Conservation (phyloP, 305 asterid species). For the Withania somnifera region DNA sequence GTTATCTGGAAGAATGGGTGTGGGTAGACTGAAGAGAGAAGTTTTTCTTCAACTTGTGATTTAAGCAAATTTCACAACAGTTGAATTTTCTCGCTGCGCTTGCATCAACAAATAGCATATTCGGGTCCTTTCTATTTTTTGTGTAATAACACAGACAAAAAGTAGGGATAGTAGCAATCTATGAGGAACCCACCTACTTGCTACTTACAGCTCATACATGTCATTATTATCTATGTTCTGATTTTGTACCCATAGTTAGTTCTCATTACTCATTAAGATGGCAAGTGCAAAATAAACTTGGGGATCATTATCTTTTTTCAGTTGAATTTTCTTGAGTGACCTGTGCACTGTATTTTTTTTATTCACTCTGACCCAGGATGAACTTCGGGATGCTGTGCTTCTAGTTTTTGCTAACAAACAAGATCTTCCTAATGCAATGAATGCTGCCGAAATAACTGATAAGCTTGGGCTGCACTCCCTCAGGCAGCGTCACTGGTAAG, state of each 20-base stretch:
- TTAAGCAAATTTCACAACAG: background rate
- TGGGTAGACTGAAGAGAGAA: background rate
- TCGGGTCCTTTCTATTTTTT: background rate
- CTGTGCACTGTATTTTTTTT: conserved; percentile 1
- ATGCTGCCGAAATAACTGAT: conserved; percentile 74
- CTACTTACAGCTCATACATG: background rate
- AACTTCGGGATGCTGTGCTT: conserved; percentile 65
- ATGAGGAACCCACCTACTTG: background rate
- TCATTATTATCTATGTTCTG: background rate
- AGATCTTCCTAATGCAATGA: conserved; percentile 80
- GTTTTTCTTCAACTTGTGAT: background rate
- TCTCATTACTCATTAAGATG: background rate
- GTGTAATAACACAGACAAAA: background rate
- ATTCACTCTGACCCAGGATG: conserved; percentile 36
- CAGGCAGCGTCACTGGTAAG: conserved; percentile 75
- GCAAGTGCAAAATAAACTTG: background rate
- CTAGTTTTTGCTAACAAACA: conserved; percentile 75
- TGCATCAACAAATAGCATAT: background rate
- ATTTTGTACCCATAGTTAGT: background rate
- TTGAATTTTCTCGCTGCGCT: background rate
- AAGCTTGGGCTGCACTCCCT: conserved; percentile 75
- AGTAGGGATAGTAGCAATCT: background rate
- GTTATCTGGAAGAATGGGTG: background rate
- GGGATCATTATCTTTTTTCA: background rate
- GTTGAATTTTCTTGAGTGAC: background rate